Evolutionary conservation across 1,139 yeast genomes (phyloP).

Genomic region (Meyerozyma carpophila): DNA sequence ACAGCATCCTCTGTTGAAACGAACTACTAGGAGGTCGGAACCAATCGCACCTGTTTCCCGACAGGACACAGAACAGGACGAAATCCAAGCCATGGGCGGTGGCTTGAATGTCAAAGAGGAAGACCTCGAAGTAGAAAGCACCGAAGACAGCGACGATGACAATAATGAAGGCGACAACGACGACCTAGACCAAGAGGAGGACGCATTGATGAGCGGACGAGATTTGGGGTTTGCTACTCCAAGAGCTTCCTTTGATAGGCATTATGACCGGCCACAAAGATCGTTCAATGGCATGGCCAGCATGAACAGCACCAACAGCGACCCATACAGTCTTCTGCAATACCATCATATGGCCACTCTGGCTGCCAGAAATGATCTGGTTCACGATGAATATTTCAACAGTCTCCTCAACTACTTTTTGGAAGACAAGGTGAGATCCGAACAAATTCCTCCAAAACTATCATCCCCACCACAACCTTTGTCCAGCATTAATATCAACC

Average conservation of each 20-base stretch:
- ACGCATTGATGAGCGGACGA: conserved; percentile 34
- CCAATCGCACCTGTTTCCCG: conserved; percentile 23
- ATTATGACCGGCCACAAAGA: conserved; percentile 6
- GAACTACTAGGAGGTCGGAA: conserved; percentile 7
- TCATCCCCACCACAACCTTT: conserved; percentile 40
- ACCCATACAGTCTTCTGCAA: conserved; percentile 17
- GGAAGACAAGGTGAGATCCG: conserved; percentile 24
- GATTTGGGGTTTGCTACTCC: conserved; percentile 41
- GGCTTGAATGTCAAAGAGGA: conserved; percentile 32
- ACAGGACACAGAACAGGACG: conserved; percentile 43
- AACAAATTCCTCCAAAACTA: conserved; percentile 26
- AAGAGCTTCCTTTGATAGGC: conserved; percentile 31
- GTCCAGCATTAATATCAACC: conserved; percentile 56
- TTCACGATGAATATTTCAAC: conserved; percentile 33
- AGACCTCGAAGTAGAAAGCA: conserved; percentile 33
- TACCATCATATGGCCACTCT: conserved; percentile 15
- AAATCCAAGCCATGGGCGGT: conserved; percentile 30
- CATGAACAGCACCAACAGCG: conserved; percentile 8
- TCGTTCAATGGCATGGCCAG: conserved; percentile 7
- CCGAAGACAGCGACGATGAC: conserved; percentile 26
- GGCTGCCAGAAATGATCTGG: conserved; percentile 16
- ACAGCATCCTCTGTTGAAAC: conserved; percentile 2
- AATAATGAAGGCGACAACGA: conserved; percentile 11
- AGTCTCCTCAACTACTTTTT: conserved; percentile 32
- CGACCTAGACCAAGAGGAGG: conserved; percentile 17